Evolutionary conservation across 192 early-diverging fungal species (phyloP).

Genomic region (Mortierella claussenii): DNA sequence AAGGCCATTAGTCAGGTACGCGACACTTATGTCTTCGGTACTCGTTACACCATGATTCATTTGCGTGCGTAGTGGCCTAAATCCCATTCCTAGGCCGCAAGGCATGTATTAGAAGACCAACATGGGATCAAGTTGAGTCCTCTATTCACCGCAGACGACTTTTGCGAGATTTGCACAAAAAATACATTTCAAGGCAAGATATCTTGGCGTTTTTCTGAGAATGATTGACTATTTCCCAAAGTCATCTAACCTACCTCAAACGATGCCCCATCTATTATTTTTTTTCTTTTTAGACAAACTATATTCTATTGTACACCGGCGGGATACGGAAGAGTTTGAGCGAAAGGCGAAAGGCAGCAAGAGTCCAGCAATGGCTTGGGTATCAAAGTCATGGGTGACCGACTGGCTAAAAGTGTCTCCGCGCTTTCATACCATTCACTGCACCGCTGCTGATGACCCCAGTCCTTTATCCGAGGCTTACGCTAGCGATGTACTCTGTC

Average conservation of each 20-base stretch:
- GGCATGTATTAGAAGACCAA: constrained; percentile 4
- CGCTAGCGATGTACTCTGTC: constrained; percentile 20
- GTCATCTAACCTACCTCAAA: no score
- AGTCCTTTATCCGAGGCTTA: constrained; percentile 18
- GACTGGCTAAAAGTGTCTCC: constrained; percentile 31
- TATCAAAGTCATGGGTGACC: constrained; percentile 35
- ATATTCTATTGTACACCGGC: constrained; percentile 24
- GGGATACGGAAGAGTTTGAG: constrained; percentile 34
- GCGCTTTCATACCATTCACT: constrained; percentile 4
- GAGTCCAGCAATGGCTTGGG: constrained; percentile 14
- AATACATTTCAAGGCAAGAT: constrained; percentile 22
- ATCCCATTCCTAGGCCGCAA: constrained; percentile 17
- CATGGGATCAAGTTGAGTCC: constrained; percentile 9
- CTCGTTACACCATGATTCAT: no score
- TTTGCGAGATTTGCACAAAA: constrained; percentile 20
- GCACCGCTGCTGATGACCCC: constrained; percentile 14
- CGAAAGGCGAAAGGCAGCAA: background rate
- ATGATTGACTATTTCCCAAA: no score
- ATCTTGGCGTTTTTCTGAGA: no score
- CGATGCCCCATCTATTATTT: no score
- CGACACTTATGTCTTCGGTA: no score
- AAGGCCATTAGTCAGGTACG: constrained; percentile 44
- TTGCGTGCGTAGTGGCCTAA: no score
- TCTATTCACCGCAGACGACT: constrained; percentile 15
- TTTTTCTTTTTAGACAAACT: constrained; percentile 27